Evolutionary conservation across 257 asterid species (phyloP), one percentile per base, ranked within the genome.

Genomic region (Primulina eburnea): DNA sequence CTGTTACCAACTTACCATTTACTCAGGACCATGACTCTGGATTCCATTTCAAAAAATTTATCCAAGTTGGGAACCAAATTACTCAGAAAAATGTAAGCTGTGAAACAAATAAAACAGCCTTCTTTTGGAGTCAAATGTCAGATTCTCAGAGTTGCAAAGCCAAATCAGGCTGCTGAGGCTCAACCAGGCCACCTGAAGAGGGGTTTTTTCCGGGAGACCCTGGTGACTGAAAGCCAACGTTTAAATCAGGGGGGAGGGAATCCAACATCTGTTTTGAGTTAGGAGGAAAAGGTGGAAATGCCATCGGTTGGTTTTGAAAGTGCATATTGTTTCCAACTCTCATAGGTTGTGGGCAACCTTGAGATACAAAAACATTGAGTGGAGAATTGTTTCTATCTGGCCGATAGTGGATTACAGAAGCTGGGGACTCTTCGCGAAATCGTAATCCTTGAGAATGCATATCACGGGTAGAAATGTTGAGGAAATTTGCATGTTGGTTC

Each of bases 111-210:
- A 47, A 40, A 67, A 37, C 30, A 61, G 18, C 43, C 34, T 33
- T 50, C 40, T 60, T n/a, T 26, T 21, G 24, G 21, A 29, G 29
- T 29, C 64, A 28, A 43, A 14, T 53, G 12, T 60, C 40, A 34
- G 68, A 28, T 2, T 69, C 67, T 89, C 82, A 92, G 71, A 95
- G 96, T 71, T 95, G 99, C 76, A 89, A 82, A 75, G 99, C 99
- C 70, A 95, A 80, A 83, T 95, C 99, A 21, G 99, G 99, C 76
- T 92, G 99, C 86, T 89, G 97, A 53, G 99, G 87, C 83, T 94
- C 98, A 55, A 92, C 87, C 73, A 83, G 64, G 56, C 83, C 88
- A 20, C 87, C 82, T 0, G 96, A 81, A 56, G 97, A 83, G 55
- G 96, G 95, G 14, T 50, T 50, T 69, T 92, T 78, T 14, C 89